These are phyloP conservation scores for Paraphaeosphaeria minitans DNA, from an alignment of 2,329 filamentous ascomycete genomes.

Conservation along the genomic window DNA sequence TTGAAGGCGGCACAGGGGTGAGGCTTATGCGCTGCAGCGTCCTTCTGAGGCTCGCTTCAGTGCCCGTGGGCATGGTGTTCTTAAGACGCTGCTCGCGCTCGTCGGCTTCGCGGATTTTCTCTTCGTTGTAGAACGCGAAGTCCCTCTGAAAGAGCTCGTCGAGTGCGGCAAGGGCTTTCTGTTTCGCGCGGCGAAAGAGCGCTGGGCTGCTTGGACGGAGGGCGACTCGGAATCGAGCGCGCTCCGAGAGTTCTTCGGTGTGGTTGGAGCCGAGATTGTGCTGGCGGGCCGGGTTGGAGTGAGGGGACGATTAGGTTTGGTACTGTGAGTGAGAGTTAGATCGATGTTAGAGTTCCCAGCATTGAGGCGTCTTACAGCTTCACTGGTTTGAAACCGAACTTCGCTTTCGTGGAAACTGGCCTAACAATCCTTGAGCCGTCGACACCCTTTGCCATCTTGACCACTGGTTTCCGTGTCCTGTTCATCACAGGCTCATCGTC, in stretches of 20 bases:
- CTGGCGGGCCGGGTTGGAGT: not conserved
- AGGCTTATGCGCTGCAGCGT: slow-evolving; percentile 16
- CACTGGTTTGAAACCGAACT: not conserved
- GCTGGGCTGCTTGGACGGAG: not conserved
- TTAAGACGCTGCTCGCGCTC: slow-evolving; percentile 7
- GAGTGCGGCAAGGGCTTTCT: not conserved
- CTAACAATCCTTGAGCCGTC: not conserved
- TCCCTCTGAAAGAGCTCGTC: not conserved
- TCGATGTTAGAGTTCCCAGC: too few relatives aligned
- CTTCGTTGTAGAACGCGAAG: not conserved
- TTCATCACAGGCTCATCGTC: not conserved
- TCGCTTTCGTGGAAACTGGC: not conserved
- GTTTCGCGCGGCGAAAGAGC: not conserved
- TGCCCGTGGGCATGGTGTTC: not conserved
- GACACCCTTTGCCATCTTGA: slow-evolving; percentile 3
- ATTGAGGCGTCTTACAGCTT: not conserved
- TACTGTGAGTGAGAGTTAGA: not conserved
- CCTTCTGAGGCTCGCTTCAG: not conserved
- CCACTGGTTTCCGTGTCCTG: not conserved
- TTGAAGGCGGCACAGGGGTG: slow-evolving; percentile 12
- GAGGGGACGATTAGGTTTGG: not conserved
- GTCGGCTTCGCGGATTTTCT: slow-evolving; percentile 3
- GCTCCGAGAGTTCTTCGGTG: not conserved
- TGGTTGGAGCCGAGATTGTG: not conserved
- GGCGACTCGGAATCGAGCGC: not conserved